Conservation (phyloP, 2,329 filamentous ascomycete species). For the Colletotrichum noveboracense region DNA sequence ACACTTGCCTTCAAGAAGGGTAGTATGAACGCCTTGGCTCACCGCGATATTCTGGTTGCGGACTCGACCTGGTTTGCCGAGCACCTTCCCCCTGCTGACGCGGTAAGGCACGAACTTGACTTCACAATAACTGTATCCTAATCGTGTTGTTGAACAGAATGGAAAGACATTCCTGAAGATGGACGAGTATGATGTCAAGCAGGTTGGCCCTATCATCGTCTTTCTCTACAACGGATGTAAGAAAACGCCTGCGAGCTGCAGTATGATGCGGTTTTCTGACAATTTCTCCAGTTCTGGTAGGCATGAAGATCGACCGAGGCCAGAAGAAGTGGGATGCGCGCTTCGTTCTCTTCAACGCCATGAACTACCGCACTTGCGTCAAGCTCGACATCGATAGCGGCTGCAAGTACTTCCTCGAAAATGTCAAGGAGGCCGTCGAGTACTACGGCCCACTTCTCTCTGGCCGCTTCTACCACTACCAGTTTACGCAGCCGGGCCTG, state of each 20-base stretch:
- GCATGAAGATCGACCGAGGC: background rate
- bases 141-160: conserved; percentile 25
- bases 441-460: background rate
- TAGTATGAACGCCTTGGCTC: conserved; percentile 6
- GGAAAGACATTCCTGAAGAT: conserved; percentile 25
- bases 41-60: conserved; percentile 37
- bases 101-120: conserved; percentile 23
- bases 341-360: conserved; percentile 35
- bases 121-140: background rate
- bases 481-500: background rate
- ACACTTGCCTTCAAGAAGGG: background rate
- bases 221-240: conserved; percentile 41
- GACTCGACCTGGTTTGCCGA: conserved; percentile 39
- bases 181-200: background rate
- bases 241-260: background rate
- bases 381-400: conserved; percentile 30
- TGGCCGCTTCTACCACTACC: conserved; percentile 11
- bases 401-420: background rate
- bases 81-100: conserved; percentile 32
- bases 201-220: conserved; percentile 28
- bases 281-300: background rate
- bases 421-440: background rate
- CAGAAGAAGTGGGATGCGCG: conserved; percentile 27
- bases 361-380: conserved; percentile 36
- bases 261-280: background rate